Percentiles rank a stretch among this genome's conserved stretches.
These are phyloP conservation scores for Seminavis robusta DNA, from an alignment of 108 stramenopile species.

Conservation along the genomic window DNA sequence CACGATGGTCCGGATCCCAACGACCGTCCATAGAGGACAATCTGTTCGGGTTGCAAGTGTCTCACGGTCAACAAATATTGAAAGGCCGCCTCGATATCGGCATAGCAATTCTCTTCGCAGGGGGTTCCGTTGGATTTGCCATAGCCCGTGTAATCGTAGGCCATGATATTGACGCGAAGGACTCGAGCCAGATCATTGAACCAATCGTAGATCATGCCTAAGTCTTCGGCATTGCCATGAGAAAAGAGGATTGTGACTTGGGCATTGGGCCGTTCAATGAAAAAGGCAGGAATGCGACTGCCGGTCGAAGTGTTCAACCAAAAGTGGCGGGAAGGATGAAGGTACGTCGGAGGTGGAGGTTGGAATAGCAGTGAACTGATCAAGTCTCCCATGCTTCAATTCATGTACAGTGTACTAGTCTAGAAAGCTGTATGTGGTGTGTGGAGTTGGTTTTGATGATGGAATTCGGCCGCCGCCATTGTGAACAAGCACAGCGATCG, in stretches of 20 bases:
- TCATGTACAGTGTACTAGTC: no score
- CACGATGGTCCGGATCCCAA: slow-evolving; percentile 93
- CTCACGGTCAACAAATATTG: slow-evolving; percentile 74
- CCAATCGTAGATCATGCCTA: slow-evolving; percentile 94
- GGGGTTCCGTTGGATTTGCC: slow-evolving; percentile 84
- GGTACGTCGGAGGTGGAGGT: slow-evolving; percentile 83
- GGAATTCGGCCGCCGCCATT: no score
- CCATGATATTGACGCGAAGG: slow-evolving; percentile 93
- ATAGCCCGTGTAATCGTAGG: slow-evolving; percentile 92
- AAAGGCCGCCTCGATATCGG: slow-evolving; percentile 93
- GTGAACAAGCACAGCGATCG: no score
- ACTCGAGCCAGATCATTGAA: slow-evolving; percentile 85
- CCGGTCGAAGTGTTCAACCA: slow-evolving; percentile 76
- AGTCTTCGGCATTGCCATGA: slow-evolving; percentile 92
- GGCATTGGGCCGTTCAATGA: slow-evolving; percentile 82
- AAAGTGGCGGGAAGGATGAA: slow-evolving; percentile 88
- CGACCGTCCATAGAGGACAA: slow-evolving; percentile 88
- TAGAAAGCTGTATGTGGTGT: no score
- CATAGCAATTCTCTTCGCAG: slow-evolving; percentile 76
- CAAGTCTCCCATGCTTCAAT: slow-evolving; percentile 76
- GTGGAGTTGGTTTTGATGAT: no score
- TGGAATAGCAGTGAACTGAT: slow-evolving; percentile 88
- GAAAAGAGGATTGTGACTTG: slow-evolving; percentile 86
- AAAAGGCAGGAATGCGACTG: slow-evolving; percentile 82
- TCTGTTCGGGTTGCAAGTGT: slow-evolving; percentile 77